Base-by-base conservation (phyloP, 225 moss, liverwort and hornwort genomes). In the Antitrichia curtipendula region DNA sequence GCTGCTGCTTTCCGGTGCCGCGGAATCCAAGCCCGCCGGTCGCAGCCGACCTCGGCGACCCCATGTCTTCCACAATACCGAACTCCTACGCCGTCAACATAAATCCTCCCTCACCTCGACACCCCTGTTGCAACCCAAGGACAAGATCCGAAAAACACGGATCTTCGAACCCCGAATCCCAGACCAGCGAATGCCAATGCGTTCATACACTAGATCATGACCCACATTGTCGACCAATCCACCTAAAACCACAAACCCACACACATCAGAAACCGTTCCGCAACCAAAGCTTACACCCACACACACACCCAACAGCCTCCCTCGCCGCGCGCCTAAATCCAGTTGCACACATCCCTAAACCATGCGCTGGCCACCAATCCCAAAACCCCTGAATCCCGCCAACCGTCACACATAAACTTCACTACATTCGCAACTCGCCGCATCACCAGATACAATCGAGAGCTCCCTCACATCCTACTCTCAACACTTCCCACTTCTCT, bases 11-110 rank as follows among this genome's bases (percentile, higher is more conserved):
- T 56, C 84, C 88, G 27, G 83, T 89, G 18, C 89, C 90, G 38
- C 93, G 93, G 85, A 90, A 93, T 6, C 93, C 93, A 43, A 93
- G 87, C 74, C 93, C 93, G 54, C 90, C 89, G 23, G 91, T 89
- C 57, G 90, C 88, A 62, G 90, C 90, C 4, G 93, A 93, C 91
- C 93, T 93, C 70, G 91, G 93, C 90, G 93, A 91, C 87, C 83
- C 88, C 93, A 93, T 93, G 49, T 23, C 88, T 82, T 79, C 92
- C 23, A 65, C 56, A 53, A 36, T 63, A 27, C 66, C 85, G 10
- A 43, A 6, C 71, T 40, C 62, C 84, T 89, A 85, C 52, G 52
- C 53, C 71, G 63, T 75, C 71, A 73, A 91, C 92, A 91, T 89
- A 80, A 81, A 91, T 91, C 86, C 86, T 38, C 53, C 56, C 31